Conservation (phyloP, 108 stramenopile genomes). For the Cyclostephanos invisitatus region DNA sequence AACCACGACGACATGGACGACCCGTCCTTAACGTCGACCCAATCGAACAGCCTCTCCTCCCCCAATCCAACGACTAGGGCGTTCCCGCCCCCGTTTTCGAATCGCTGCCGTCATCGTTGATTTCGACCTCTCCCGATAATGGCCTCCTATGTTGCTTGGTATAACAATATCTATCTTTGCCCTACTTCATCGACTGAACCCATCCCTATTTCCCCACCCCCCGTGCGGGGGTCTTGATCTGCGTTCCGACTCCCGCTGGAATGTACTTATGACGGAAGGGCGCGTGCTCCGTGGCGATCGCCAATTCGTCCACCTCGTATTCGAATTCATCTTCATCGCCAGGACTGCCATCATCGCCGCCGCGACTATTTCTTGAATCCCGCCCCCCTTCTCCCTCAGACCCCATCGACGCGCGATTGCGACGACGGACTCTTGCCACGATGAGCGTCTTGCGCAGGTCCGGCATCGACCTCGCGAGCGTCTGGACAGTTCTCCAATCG, state of each 20-base stretch:
- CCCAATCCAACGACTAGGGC: constrained; percentile 5
- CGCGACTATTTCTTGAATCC: constrained; percentile 12
- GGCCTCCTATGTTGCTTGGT: too few species aligned
- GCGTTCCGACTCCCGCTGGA: constrained; percentile 56
- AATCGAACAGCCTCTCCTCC: constrained; percentile 20
- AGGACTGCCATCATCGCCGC: not conserved
- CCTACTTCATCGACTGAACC: too few species aligned
- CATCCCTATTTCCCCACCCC: too few species aligned
- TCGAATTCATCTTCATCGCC: not conserved
- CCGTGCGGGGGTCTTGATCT: constrained; percentile 44
- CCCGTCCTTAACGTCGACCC: constrained; percentile 10
- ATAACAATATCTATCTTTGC: too few species aligned
- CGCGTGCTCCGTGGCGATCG: constrained; percentile 85
- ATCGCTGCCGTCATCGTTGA: too few species aligned
- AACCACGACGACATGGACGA: constrained; percentile 1
- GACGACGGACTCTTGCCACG: constrained; percentile 47
- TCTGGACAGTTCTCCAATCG: constrained; percentile 83
- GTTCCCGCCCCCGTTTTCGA: constrained; percentile 14
- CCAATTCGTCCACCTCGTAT: constrained; percentile 74
- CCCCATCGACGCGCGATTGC: constrained; percentile 5
- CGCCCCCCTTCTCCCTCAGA: constrained; percentile 11
- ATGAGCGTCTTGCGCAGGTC: constrained; percentile 86
- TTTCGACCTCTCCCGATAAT: too few species aligned
- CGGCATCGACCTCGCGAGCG: constrained; percentile 77
- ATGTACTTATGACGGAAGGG: constrained; percentile 81